Evolutionary conservation across 305 asterid species (phyloP), one percentile per base, ranked within the genome.

Genomic region (Plantago coronopus): DNA sequence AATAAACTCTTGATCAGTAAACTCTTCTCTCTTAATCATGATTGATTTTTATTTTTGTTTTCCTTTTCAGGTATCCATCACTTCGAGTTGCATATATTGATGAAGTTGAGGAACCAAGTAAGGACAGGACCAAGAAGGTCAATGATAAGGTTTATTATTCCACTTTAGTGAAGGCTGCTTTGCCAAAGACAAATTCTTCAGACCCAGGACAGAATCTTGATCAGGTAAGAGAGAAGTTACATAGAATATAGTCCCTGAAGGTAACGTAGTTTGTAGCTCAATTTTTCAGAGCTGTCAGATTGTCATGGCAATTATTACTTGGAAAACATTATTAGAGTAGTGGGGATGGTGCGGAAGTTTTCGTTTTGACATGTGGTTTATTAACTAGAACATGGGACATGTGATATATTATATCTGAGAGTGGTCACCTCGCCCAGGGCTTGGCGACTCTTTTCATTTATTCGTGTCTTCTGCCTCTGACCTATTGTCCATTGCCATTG

Each of bases 81-180:
- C 95, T 94, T 66, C 89, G 99, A 59, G 99, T 89, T 66, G 95
- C 97, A 53, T 89, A 89, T 78, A 89, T 94, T 43, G 99, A 94
- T 82, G 99, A 94, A 79, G 96, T 94, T 73, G 99, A 94, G 78
- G 95, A 83, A 72, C 88, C 97, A 31, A 85, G 77, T 76, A 94
- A 89, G 79, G 96, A 87, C 74, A 70, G 76, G 68, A 57, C 84
- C 45, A 86, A 86, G 78, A 94, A 84, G 69, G 89, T 79, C 65
- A 89, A 89, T 75, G 87, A 88, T 68, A 94, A 85, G 79, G 94
- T 76, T 60, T 94, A 87, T 73, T 94, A 94, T 72, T 94, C 99
- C 66, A 81, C 95, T 70, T 82, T 94, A 25, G 97, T 86, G 64
- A 94, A 94, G 78, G 97, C 97, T 69, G 97, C 93, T 66, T 69